Percentiles rank a stretch among this genome's conserved stretches.
These are phyloP conservation scores for Trypanosoma caninum DNA, from an alignment of 208 protist genomes.

Conservation along the genomic window DNA sequence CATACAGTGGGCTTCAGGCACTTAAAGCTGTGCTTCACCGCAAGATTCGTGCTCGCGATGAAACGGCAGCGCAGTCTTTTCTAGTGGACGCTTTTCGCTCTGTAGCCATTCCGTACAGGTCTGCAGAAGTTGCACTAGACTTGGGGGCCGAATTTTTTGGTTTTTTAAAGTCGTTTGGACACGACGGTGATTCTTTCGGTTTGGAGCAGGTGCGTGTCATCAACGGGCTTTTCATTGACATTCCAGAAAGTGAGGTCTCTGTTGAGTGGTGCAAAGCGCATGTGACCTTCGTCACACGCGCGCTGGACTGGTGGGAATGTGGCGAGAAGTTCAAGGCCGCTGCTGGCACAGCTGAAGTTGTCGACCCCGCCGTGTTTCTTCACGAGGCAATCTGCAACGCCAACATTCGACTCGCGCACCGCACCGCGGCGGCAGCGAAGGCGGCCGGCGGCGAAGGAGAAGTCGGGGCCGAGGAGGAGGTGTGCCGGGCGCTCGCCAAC, in stretches of 20 bases:
- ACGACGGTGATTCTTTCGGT: neutral
- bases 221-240: neutral
- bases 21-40: conserved; percentile 31
- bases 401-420: conserved; percentile 1
- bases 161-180: conserved; percentile 8
- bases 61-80: conserved; percentile 3
- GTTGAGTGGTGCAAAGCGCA: neutral
- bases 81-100: conserved; percentile 9
- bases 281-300: conserved; percentile 2
- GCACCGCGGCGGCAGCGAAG: neutral
- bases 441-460: neutral
- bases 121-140: conserved; percentile 6
- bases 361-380: neutral
- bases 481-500: neutral
- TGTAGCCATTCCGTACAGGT: conserved; percentile 1
- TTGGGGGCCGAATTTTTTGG: conserved; percentile 5
- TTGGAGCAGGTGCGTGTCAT: neutral
- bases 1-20: conserved; percentile 33
- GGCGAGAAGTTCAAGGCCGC: neutral
- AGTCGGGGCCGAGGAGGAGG: neutral
- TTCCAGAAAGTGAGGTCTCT: neutral
- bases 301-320: neutral
- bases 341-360: neutral
- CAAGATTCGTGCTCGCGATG: neutral
- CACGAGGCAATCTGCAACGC: neutral